Conservation (phyloP, 108 stramenopile genomes). For the Nitzschia sp. region DNA sequence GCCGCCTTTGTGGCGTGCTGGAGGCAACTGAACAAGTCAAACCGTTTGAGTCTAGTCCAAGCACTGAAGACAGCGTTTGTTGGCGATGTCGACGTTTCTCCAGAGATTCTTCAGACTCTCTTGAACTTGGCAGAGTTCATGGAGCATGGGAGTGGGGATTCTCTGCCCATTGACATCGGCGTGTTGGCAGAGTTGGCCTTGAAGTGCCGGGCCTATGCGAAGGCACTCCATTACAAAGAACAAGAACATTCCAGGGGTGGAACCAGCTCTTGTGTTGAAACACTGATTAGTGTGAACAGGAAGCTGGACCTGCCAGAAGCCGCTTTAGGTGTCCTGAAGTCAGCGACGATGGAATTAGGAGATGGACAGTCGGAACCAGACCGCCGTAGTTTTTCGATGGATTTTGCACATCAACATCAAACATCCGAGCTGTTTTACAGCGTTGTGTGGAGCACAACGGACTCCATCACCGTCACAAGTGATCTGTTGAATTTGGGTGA, state of each 20-base stretch:
- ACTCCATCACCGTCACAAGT: conserved; percentile 27
- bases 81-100: conserved; percentile 69
- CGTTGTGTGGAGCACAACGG: conserved; percentile 58
- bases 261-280: conserved; percentile 77
- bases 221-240: conserved; percentile 95
- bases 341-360: conserved; percentile 67
- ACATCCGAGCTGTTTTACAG: conserved; percentile 67
- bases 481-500: conserved; percentile 43
- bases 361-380: neutral
- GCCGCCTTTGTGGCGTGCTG: conserved; percentile 97
- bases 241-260: conserved; percentile 75
- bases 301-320: conserved; percentile 96
- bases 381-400: conserved; percentile 12
- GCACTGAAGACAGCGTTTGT: conserved; percentile 85
- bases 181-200: conserved; percentile 88
- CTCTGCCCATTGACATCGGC: conserved; percentile 92
- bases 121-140: conserved; percentile 98
- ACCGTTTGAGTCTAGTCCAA: conserved; percentile 70
- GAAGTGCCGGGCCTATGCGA: conserved; percentile 96
- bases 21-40: conserved; percentile 77
- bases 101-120: conserved; percentile 91
- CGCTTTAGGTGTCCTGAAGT: conserved; percentile 92
- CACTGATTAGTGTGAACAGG: conserved; percentile 95
- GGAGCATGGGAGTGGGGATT: conserved; percentile 89
- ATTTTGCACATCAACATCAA: conserved; percentile 32